phyloP scores from a whole-genome alignment of 306 rosid genomes.

The Parietaria judaica region DNA sequence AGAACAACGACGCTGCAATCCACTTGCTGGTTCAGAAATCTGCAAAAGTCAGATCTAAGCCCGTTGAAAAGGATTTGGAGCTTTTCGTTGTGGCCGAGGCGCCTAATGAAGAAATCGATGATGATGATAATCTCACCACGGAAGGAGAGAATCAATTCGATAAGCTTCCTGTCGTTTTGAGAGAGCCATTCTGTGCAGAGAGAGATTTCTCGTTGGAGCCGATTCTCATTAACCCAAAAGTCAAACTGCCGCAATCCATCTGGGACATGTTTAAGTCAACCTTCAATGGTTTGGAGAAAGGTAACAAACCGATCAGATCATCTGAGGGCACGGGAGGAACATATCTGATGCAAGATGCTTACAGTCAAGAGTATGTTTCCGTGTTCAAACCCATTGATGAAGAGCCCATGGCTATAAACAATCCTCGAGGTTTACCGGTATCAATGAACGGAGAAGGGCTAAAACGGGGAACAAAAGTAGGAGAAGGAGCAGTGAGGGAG shows the following conservation, averaged over 20 bases:
- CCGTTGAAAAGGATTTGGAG: slow-evolving; percentile 52
- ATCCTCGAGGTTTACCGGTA: slow-evolving; percentile 57
- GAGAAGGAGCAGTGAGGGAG: slow-evolving; percentile 94
- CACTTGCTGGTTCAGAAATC: slow-evolving; percentile 58
- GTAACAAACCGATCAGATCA: slow-evolving; percentile 47
- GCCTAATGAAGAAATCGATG: slow-evolving; percentile 1
- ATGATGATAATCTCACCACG: neutral
- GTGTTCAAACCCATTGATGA: slow-evolving; percentile 71
- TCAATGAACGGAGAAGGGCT: slow-evolving; percentile 83
- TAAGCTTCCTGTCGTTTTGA: slow-evolving; percentile 3
- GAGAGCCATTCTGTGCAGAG: slow-evolving; percentile 18
- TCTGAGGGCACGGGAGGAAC: slow-evolving; percentile 84
- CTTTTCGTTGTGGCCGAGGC: slow-evolving; percentile 48
- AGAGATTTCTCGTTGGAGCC: slow-evolving; percentile 53
- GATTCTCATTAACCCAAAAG: slow-evolving; percentile 29
- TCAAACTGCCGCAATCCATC: slow-evolving; percentile 35
- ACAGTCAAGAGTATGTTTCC: slow-evolving; percentile 48
- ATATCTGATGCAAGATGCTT: slow-evolving; percentile 64
- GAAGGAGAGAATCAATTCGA: slow-evolving; percentile 9
- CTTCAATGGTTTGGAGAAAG: slow-evolving; percentile 49
- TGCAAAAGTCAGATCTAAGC: slow-evolving; percentile 52
- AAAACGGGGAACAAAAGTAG: slow-evolving; percentile 82
- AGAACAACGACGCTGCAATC: slow-evolving; percentile 40
- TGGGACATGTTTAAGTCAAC: slow-evolving; percentile 43
- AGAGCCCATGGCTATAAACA: slow-evolving; percentile 70